phyloP scores from a whole-genome alignment of 2,329 filamentous ascomycete genomes.

The Epichloe aotearoae region DNA sequence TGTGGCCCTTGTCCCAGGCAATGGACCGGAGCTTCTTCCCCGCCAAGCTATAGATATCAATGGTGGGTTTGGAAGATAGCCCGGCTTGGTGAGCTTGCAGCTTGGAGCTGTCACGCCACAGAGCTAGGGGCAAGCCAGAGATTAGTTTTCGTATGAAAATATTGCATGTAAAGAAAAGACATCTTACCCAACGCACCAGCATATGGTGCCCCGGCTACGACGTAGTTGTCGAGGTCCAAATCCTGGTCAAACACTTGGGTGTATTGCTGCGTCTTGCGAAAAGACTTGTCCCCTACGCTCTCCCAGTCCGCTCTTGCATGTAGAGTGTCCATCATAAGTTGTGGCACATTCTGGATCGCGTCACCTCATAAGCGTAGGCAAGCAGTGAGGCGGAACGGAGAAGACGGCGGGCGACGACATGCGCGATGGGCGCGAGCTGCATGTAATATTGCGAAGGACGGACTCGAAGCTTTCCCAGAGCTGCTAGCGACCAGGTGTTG shows the following conservation, averaged over 20 bases:
- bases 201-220: conserved; percentile 83
- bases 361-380: background rate
- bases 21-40: conserved; percentile 79
- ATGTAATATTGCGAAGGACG: background rate
- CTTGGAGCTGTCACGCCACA: conserved; percentile 82
- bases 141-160: background rate
- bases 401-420: background rate
- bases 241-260: conserved; percentile 86
- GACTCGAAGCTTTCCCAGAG: background rate
- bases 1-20: conserved; percentile 79
- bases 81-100: conserved; percentile 64
- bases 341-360: conserved; percentile 7
- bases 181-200: conserved; percentile 78
- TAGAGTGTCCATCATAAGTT: conserved; percentile 37
- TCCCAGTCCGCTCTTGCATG: conserved; percentile 84
- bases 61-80: conserved; percentile 62
- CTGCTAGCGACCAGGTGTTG: no score
- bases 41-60: conserved; percentile 89
- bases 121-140: conserved; percentile 37
- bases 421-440: background rate
- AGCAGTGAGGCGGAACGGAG: background rate
- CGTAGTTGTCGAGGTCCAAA: conserved; percentile 87
- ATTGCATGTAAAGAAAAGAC: background rate
- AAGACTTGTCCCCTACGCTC: conserved; percentile 83
- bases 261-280: conserved; percentile 89